Percentiles rank a stretch among this genome's conserved stretches.
Evolutionary conservation across 1,284 basidiomycete species (phyloP).

Genomic region (Microbotryomycetes sp.): DNA sequence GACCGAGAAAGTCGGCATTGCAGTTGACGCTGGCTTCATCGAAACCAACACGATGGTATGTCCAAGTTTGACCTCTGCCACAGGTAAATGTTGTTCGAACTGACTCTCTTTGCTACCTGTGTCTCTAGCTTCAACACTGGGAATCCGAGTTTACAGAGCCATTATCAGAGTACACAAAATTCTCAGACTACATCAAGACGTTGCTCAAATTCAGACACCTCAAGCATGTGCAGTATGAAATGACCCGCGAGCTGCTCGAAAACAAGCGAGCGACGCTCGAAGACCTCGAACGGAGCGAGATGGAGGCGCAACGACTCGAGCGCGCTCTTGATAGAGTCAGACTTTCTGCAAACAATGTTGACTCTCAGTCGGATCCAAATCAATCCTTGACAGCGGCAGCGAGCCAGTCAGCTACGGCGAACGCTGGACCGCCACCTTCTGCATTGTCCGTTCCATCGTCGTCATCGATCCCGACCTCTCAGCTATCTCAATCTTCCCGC

Average conservation of each 20-base stretch:
- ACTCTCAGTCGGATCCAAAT: neutral
- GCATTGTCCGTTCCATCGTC: constrained; percentile 13
- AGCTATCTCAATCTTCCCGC: neutral
- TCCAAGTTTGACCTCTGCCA: too few relatives aligned
- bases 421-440: constrained; percentile 1
- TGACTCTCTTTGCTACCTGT: neutral
- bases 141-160: constrained; percentile 94
- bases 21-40: constrained; percentile 87
- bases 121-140: constrained; percentile 70
- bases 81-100: neutral
- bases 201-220: constrained; percentile 90
- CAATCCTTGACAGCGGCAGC: neutral
- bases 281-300: constrained; percentile 85
- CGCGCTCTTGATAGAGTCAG: constrained; percentile 57
- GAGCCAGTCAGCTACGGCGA: neutral
- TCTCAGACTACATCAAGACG: constrained; percentile 87
- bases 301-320: constrained; percentile 80
- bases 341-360: constrained; percentile 2
- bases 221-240: constrained; percentile 96
- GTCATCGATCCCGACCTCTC: neutral
- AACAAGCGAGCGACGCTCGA: constrained; percentile 78
- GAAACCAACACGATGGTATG: constrained; percentile 78
- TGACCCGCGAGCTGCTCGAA: constrained; percentile 86
- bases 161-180: constrained; percentile 90
- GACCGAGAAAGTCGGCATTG: constrained; percentile 89